Evolutionary conservation across 495 filamentous ascomycete species (phyloP), one percentile per base, ranked within the genome.

Genomic region (Lasiosphaeria ovina): DNA sequence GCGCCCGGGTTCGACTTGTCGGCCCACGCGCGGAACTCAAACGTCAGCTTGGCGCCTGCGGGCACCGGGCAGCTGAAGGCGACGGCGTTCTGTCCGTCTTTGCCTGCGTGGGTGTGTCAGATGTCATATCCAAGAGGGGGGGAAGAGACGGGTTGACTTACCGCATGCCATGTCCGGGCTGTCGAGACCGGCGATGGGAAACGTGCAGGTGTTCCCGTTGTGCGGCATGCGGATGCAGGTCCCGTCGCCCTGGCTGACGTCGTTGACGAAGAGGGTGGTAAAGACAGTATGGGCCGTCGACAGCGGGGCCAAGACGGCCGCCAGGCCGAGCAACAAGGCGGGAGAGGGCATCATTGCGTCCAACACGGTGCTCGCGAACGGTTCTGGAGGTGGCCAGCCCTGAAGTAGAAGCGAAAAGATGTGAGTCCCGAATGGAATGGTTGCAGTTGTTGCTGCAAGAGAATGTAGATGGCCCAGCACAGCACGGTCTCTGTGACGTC

Each of bases 161-260:
- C 87, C 89, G 64, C 89, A 93, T 35, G 85, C 87, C 83, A 93
- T 87, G 48, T 88, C 83, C 17, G 77, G 67, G 60, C 82, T 83
- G 55, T 63, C 60, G 35, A 89, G 54, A 51, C 80, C 65, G 3
- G 66, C 68, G 17, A 90, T 69, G 4, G 89, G 89, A 36, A 64
- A 66, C 6, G 80, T 89, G 50, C 77, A 75, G 6, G 74, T 74
- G 1, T 61, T 66, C 3, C 74, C 67, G 56, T 81, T 74, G 54
- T 74, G 79, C 52, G 80, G 79, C 80, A 88, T 86, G n/a, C 88
- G 83, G 34, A 92, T 77, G 65, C 87, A 90, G 49, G 80, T 83
- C 1, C 84, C 89, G 66, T 85, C 81, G 51, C 90, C 90, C 66
- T 90, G 84, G 63, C 80, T 75, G 32, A 81, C 77, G 58, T 82